Base-by-base conservation (phyloP, 2,329 filamentous ascomycete species). In the Sclerotinia minor region DNA sequence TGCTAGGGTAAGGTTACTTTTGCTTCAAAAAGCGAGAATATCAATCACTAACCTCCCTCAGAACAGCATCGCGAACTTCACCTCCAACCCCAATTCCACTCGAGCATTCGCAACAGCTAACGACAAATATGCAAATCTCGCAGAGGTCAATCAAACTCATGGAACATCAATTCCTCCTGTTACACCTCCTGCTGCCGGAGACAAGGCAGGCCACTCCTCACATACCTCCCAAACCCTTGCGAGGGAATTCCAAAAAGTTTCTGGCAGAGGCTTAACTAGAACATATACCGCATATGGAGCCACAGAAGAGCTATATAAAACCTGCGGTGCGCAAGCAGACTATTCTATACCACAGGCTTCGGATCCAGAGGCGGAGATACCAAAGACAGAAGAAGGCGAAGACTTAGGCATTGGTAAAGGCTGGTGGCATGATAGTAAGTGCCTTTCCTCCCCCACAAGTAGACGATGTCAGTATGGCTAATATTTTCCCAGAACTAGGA, bases 371-470 rank as follows among this genome's bases (percentile, higher is more conserved):
- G 86, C 84, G 0, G 83, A 86, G 59, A 85, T 95, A 65, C 85
- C 87, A 38, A 89, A 88, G 78, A 90, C 91, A 3, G 87, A 86
- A 65, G 88, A 90, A 44, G 94, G 92, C 11, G 91, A 96, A 78
- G 92, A 98, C 78, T 78, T 98, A 60, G 94, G 94, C 21, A 82
- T 86, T 32, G 89, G 89, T 4, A 83, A 84, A 32, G 88, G 89
- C 17, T 90, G 89, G 83, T 97, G 94, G 94, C 92, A 96, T 78
- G 83, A 88, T 75, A 87, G 92, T 95, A 81, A 67, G 84, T 79
- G n/a, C 50, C 32, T 0, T 26, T 24, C 21, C 24, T 29, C 38
- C 24, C 17, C 21, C 44, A 6, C n/a, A 29, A 59, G 50, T 9
- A 3, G n/a, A 15, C 21, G 3, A 49, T 15, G n/a, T 38, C 29